Evolutionary conservation across 768 basidiomycete genomes (phyloP).

Genomic region (Boletus pseudo-olivaceus): DNA sequence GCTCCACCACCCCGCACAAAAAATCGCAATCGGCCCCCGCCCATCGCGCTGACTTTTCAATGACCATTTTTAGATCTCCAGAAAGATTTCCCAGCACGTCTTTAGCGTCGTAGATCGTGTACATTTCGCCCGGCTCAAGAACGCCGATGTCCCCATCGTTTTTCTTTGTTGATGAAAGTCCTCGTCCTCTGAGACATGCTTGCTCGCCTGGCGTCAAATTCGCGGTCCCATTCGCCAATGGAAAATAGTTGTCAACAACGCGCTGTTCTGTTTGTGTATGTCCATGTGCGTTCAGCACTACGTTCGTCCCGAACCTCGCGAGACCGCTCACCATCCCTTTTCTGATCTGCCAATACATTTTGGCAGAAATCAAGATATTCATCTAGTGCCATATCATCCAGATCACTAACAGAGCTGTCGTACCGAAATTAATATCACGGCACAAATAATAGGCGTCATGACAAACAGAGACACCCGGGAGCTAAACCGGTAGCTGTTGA

Average conservation of each 20-base stretch:
- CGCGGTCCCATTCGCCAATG: slow-evolving; percentile 21
- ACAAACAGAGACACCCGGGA: slow-evolving; percentile 46
- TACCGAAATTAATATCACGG: slow-evolving; percentile 1
- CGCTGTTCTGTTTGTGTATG: slow-evolving; percentile 18
- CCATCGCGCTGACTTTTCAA: slow-evolving; percentile 51
- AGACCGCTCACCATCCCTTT: slow-evolving; percentile 24
- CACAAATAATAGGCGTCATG: slow-evolving; percentile 7
- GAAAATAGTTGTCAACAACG: slow-evolving; percentile 42
- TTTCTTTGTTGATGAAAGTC: slow-evolving; percentile 8
- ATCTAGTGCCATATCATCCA: slow-evolving; percentile 52
- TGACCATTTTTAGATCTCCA: slow-evolving; percentile 46
- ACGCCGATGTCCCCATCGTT: slow-evolving; percentile 5
- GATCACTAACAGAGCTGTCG: slow-evolving; percentile 50
- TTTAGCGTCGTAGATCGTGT: slow-evolving; percentile 62
- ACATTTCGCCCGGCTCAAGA: slow-evolving; percentile 55
- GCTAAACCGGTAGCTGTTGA: slow-evolving; percentile 39
- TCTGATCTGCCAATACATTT: slow-evolving; percentile 41
- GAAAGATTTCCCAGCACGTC: slow-evolving; percentile 63
- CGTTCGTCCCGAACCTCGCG: slow-evolving; percentile 9
- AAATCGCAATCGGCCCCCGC: slow-evolving; percentile 52
- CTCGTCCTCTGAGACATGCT: not conserved
- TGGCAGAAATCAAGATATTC: slow-evolving; percentile 66
- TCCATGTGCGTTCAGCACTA: slow-evolving; percentile 10
- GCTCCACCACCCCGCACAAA: slow-evolving; percentile 54
- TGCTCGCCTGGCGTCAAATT: not conserved